Base-by-base conservation (phyloP, 2,329 filamentous ascomycete genomes). In the Scleromitrula shiraiana region DNA sequence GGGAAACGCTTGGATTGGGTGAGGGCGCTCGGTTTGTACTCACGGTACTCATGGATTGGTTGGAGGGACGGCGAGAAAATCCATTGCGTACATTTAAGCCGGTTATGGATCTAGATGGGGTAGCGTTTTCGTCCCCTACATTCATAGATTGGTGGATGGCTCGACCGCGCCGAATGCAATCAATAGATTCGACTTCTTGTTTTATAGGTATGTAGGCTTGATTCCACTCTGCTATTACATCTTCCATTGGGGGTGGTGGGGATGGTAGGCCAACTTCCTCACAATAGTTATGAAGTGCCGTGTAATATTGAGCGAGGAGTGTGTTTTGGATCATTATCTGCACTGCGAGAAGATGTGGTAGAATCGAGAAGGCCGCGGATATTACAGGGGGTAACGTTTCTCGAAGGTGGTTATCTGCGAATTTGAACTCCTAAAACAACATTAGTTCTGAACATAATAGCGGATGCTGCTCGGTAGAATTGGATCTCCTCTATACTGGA, bases 271-370 rank as follows among this genome's bases (percentile, higher is more conserved):
- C 72, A 56, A 81, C 73, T 24, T 83, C 76, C 56, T 81, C 73
- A 56, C 83, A 88, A 65, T 84, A 93, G 49, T 77, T 79, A 62
- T 89, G 81, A 6, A 91, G 69, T 4, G 80, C 74, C 1, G 87
- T 93, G 66, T 93, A 93, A 57, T 88, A 81, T 52, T 89, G 74
- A 0, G 81, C 87, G 5, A 93, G 77, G 43, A 93, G 71, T 39
- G 80, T 78, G 62, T 89, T 89, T 64, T 91, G 87, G 23, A 89
- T 80, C 61, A 84, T 73, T 37, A 91, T 79, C 59, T 90, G 83
- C 29, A 76, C 75, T 33, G 76, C 74, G 9, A 90, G 73, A 17
- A 94, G 70, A 44, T 80, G 78, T 23, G 86, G 85, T 10, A 91
- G 73, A n/a, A 94, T 70, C 20, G 76, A 83, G 62, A 88, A 87